Base-by-base conservation (phyloP, 176 grass and related monocot genomes). In the Oryza coarctata region DNA sequence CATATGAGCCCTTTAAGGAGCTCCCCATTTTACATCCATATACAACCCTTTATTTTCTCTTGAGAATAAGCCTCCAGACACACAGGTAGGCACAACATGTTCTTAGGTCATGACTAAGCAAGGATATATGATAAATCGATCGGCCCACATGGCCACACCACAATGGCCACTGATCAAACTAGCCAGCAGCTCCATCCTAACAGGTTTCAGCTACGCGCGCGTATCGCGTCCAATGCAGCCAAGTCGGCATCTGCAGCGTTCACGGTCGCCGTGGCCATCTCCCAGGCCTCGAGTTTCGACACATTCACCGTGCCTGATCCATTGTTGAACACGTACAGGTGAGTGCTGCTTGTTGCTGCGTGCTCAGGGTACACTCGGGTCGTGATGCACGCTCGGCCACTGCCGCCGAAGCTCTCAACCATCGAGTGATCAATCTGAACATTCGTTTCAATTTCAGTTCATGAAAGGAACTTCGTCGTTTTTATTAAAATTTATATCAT, bases 341-440 rank as follows among this genome's bases (percentile, higher is more conserved):
- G 77, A 9, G 29, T 86, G 43, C 15, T 77, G 77, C 82, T 31
- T 10, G 75, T 55, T 4, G 71, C 77, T 12, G 86, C 78, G 52
- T 86, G 79, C 49, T 92, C 84, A 3, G 93, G 85, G 33, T 95
- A 92, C 39, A 95, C 90, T 31, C 93, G 82, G 3, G 84, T 72
- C 14, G 90, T 92, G 71, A 92, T 92, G 83, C 93, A 95, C 74
- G 78, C 76, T 74, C 79, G 70, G 0, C 90, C 90, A 20, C 85
- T 79, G 0, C 78, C 87, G 5, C 64, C 89, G 14, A 95, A 95
- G 71, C 74, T 95, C 85, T 95, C 93, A 5, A 95, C 28, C 0
- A 92, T 80, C 9, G 93, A 92, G 32, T 84, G 90, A 49, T 95
- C 93, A n/a, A 95, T 95, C 93, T 92, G 70, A 7, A 62, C 35